Evolutionary conservation across 2,329 filamentous ascomycete genomes (phyloP).

Genomic region (Phialophora expanda): DNA sequence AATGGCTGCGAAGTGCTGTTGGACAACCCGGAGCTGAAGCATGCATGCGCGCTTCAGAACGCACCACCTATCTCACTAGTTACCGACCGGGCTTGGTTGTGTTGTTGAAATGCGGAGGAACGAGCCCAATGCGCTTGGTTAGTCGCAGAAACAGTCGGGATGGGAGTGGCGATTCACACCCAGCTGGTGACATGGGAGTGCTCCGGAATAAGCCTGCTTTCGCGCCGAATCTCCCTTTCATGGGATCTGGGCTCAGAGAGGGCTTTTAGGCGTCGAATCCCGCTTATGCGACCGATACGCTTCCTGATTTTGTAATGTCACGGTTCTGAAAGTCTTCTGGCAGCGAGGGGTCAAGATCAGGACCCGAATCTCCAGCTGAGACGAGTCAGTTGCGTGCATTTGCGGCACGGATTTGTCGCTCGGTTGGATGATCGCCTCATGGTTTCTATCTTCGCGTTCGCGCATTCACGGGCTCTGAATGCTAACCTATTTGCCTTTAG

Average conservation of each 20-base stretch:
- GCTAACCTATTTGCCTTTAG: slow-evolving; percentile 16
- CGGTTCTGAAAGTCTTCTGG: not conserved
- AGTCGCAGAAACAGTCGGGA: not conserved
- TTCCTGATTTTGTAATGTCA: not conserved
- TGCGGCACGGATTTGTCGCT: not conserved
- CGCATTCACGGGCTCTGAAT: not conserved
- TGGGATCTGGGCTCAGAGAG: not conserved
- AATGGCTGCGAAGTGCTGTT: not conserved
- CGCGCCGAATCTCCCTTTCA: not conserved
- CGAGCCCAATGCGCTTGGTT: not conserved
- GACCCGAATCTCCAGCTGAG: not conserved
- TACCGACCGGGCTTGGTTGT: not conserved
- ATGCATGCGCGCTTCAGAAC: not conserved
- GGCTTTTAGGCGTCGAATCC: not conserved
- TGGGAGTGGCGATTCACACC: not conserved
- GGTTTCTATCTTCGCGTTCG: not conserved
- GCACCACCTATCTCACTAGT: not conserved
- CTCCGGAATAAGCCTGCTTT: not conserved
- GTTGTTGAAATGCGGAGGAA: not conserved
- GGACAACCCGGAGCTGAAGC: not conserved
- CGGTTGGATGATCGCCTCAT: not conserved
- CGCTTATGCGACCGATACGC: not conserved
- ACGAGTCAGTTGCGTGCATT: not conserved
- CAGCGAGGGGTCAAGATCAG: not conserved
- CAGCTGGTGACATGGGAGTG: not conserved